Evolutionary conservation across 2,329 filamentous ascomycete genomes (phyloP), one percentile per base, ranked within the genome.

Genomic region (Magnaporthiopsis incrustans): DNA sequence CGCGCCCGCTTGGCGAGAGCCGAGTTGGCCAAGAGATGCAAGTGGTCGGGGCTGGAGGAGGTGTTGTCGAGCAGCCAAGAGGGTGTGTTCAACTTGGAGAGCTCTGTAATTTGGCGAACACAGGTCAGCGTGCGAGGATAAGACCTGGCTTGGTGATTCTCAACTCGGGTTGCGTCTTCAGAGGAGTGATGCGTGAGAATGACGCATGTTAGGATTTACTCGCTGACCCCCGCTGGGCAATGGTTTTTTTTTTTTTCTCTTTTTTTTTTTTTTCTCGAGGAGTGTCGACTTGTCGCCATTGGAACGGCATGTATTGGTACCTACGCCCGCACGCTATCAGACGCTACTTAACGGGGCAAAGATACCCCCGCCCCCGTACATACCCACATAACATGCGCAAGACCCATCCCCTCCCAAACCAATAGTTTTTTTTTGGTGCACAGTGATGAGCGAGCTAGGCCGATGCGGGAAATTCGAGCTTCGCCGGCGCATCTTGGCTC

Each of bases 11-110:
- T 53, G 44, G 22, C 44, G 18, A 4, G 44, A n/a, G 44, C 44
- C 44, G 44, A 53, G 22, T 11, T 53, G 44, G 44, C 44, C 44
- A 53, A 53, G 44, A 58, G 30, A 63, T 50, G 61, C 61, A 63
- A 33, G 53, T 58, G 61, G 53, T 63, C 53, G 50, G 61, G 61
- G 61, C 58, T 60, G 58, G 32, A 6, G 32, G 26, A 8, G 8
- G 33, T 35, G 33, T 30, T 59, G 27, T 22, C 11, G 5, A 57
- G 56, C 26, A 4, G 56, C 56, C 30, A 30, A 30, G 30, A 58
- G 25, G 25, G 25, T 18, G 25, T 7, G 44, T 50, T 50, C n/a
- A n/a, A 50, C n/a, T 50, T 50, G 44, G 44, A n/a, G n/a, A n/a
- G 30, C 30, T 30, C 30, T 30, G 4, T 30, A 4, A 30, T 30